phyloP scores from a whole-genome alignment of 2,329 filamentous ascomycete species.

The Sarocladiaceae sp. region DNA sequence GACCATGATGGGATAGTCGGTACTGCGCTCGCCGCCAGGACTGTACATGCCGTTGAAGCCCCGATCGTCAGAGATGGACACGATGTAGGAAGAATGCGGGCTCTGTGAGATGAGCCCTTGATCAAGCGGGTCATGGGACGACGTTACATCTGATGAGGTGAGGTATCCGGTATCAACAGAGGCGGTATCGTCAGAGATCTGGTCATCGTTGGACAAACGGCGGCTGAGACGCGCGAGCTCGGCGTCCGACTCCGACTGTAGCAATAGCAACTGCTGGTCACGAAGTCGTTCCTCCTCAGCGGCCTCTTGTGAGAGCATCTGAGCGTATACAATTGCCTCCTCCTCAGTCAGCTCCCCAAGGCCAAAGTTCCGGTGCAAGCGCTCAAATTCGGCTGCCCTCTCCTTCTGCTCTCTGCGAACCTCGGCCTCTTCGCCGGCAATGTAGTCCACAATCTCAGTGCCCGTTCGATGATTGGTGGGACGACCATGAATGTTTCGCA shows the following conservation, averaged over 20 bases:
- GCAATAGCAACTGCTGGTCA: not conserved
- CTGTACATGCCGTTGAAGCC: not conserved
- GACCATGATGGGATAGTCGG: slow-evolving; percentile 36
- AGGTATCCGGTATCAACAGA: slow-evolving; percentile 5
- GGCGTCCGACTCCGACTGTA: slow-evolving; percentile 1
- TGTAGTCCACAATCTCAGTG: slow-evolving; percentile 73
- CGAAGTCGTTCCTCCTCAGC: slow-evolving; percentile 7
- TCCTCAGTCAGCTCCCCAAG: slow-evolving; percentile 64
- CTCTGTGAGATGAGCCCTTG: not conserved
- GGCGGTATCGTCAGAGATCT: slow-evolving; percentile 1
- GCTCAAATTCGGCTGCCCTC: slow-evolving; percentile 62
- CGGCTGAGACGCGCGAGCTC: not conserved
- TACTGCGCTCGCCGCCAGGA: not conserved
- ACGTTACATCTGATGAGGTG: not conserved
- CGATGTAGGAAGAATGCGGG: not conserved
- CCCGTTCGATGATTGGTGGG: slow-evolving; percentile 50
- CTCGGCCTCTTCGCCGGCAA: slow-evolving; percentile 79
- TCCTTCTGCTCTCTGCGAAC: slow-evolving; percentile 69
- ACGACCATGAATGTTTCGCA: slow-evolving; percentile 55
- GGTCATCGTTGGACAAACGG: not conserved
- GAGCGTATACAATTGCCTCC: slow-evolving; percentile 60
- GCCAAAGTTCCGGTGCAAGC: slow-evolving; percentile 77
- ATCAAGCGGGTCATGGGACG: slow-evolving; percentile 2
- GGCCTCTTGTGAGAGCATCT: slow-evolving; percentile 61
- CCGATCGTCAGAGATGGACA: not conserved